These are phyloP conservation scores for Isochrysis galbana DNA, from an alignment of 78 protist species.

Conservation along the genomic window DNA sequence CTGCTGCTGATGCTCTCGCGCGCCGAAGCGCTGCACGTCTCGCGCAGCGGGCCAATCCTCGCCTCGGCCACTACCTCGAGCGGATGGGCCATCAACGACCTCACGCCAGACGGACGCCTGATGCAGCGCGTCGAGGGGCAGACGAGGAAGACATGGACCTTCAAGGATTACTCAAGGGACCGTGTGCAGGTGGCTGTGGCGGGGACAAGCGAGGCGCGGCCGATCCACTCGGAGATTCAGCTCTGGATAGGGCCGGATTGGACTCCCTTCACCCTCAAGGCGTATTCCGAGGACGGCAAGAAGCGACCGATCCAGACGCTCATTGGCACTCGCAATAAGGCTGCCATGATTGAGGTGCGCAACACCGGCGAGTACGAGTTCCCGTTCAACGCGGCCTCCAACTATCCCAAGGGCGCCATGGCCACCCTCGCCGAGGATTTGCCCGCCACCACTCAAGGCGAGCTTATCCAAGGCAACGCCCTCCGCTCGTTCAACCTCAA, in stretches of 20 bases:
- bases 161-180: too few relatives aligned
- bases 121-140: too few relatives aligned
- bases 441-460: neutral
- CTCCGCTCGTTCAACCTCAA: neutral
- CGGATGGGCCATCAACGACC: too few relatives aligned
- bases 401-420: slow-evolving; percentile 1
- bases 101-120: too few relatives aligned
- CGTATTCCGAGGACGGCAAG: neutral
- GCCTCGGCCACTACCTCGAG: too few relatives aligned
- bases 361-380: neutral
- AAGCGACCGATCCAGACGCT: slow-evolving; percentile 8
- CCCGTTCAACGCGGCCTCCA: slow-evolving; percentile 4
- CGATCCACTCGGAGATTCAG: neutral
- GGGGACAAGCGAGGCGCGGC: neutral
- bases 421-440: neutral
- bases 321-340: neutral
- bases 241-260: neutral
- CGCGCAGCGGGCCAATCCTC: too few relatives aligned
- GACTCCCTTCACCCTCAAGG: neutral
- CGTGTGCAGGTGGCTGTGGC: too few relatives aligned
- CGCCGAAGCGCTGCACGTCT: too few relatives aligned
- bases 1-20: too few relatives aligned
- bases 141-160: too few relatives aligned
- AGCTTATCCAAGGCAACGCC: neutral
- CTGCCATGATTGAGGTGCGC: slow-evolving; percentile 10